Base-by-base conservation (phyloP, 768 basidiomycete species). In the Boletus sp. region DNA sequence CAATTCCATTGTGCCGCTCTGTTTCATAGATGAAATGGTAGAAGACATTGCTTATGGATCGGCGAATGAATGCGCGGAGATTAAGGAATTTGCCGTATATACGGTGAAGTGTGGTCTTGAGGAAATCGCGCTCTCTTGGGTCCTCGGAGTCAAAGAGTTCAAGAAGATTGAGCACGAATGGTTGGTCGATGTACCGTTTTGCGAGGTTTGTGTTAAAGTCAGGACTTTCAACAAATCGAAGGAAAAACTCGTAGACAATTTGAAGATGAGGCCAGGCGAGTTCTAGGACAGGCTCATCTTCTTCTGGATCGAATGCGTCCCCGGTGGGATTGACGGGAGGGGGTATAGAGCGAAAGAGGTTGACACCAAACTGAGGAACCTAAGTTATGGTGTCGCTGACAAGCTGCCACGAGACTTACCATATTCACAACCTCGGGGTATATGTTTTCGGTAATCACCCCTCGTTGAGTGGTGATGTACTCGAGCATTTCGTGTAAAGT, bases 1-100 rank as follows among this genome's bases (percentile, higher is more conserved):
- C 97, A 64, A 99, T 98, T 36, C 97, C 97, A 70, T 99, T 99
- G 80, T 99, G 96, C 47, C 97, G 86, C 71, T 99, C 97, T 1
- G 94, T 94, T 74, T 99, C 97, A 75, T 99, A 99, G 66, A 98
- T 81, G 78, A 98, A 99, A 69, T 95, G 88, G 83, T 97, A 98
- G 73, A 99, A 99, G 66, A 99, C 96, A 67, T 98, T 97, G 80
- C 96, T 97, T 83, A 99, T 98, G 55, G 96, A 98, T 57, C 97
- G 87, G 53, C 97, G 90, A 67, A 99, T 98, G 76, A 98, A 98
- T 41, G 97, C 96, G 58, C 97, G 94, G 44, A 98, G 84, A 71
- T 95, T 97, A 67, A 98, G 86, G 80, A 99, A 98, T 80, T 98
- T 98, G 72, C 97, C 97, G 69, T 99, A 99, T 73, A 99, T 98